Conservation (phyloP, 2,329 filamentous ascomycete genomes). For the Alternaria hordeiaustralica region DNA sequence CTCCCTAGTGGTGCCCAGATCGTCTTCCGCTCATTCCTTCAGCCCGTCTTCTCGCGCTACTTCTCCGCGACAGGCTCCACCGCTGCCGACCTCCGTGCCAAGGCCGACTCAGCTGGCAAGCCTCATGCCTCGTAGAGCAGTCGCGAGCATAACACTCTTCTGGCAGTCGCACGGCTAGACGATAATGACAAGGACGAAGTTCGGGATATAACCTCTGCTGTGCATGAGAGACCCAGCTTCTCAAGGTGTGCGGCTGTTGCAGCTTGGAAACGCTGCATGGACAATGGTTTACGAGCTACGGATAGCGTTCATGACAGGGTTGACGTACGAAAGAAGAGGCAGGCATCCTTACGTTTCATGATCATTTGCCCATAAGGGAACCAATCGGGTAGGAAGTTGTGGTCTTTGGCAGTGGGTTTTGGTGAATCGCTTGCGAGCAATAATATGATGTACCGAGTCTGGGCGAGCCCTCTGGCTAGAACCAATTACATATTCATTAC, state of each 20-base stretch:
- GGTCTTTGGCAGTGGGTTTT: conserved; percentile 23
- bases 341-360: conserved; percentile 34
- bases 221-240: conserved; percentile 12
- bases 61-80: conserved; percentile 76
- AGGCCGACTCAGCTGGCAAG: conserved; percentile 73
- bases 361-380: conserved; percentile 27
- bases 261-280: conserved; percentile 35
- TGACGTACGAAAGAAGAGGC: conserved; percentile 26
- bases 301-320: conserved; percentile 24
- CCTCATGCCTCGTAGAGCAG: conserved; percentile 39
- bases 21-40: conserved; percentile 94
- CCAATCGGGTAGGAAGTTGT: conserved; percentile 22
- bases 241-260: conserved; percentile 34
- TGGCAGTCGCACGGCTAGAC: conserved; percentile 40
- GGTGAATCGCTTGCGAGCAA: conserved; percentile 11
- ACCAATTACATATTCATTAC: conserved; percentile 6
- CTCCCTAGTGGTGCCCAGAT: conserved; percentile 82
- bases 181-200: conserved; percentile 9
- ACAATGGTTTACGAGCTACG: conserved; percentile 29
- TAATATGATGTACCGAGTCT: conserved; percentile 9
- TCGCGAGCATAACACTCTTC: conserved; percentile 25
- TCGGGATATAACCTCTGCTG: conserved; percentile 15
- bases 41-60: conserved; percentile 91
- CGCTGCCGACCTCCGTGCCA: conserved; percentile 84
- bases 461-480: conserved; percentile 7